Evolutionary conservation across 805 yeast genomes (phyloP), one percentile per base, ranked within the genome.

Genomic region (Metschnikowia sp.): DNA sequence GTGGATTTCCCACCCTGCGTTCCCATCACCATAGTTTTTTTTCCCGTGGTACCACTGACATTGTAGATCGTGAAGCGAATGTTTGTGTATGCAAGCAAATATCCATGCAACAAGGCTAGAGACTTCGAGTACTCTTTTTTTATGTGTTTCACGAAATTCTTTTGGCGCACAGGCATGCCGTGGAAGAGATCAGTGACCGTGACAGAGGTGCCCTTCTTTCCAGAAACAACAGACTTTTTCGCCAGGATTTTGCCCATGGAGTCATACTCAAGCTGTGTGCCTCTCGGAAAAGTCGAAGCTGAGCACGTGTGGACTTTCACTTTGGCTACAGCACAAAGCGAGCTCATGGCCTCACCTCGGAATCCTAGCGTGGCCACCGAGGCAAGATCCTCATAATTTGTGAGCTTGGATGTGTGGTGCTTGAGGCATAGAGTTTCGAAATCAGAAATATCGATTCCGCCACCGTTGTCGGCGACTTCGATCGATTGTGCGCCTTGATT

Each of bases 261-360:
- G 51, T 78, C 79, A 58, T 79, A 87, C 34, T 65, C 74, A 18
- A 92, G 63, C 39, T 64, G 68, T 33, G 75, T 69, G 2, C 88
- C 94, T 36, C 69, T 68, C 1, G 94, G 91, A 4, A 76, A 74
- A 1, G 62, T 68, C 0, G 66, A 61, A 6, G 52, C 52, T 2
- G 78, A 71, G 3, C 85, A 74, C 0, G 90, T 86, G 1, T 58
- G 62, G 1, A 86, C 70, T 8, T 58, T 54, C 7, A 86, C 61
- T 7, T 70, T 65, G 3, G 67, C 57, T 13, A 86, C 68, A 6
- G 83, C 75, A 58, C 88, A 82, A 9, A 87, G 58, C 0, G 92
- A 84, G 53, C 86, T 81, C 59, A 87, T 69, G 0, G 94, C 94
- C 62, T 87, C 94, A 28, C 95, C 95, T 64, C 95, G 72, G 57